Base-by-base conservation (phyloP, 768 basidiomycete species). In the Xerocomellus dryophilus region DNA sequence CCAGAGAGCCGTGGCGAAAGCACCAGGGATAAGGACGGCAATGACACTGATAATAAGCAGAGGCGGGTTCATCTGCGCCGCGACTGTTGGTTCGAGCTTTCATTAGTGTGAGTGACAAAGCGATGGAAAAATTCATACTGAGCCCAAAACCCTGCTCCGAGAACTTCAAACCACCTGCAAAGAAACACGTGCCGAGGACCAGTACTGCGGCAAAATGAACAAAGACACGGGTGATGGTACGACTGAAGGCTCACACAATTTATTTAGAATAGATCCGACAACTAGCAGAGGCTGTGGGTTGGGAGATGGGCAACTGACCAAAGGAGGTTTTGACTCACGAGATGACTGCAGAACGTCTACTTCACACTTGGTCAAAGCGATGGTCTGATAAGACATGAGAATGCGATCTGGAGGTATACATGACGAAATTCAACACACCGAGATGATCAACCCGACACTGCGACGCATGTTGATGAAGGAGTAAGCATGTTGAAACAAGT, bases 261-360 rank as follows among this genome's bases (percentile, higher is more conserved):
- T 92, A 64, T 84, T 87, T n/a, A 94, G 71, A 68, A 94, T 90
- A 1, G 86, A 84, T 2, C 91, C 91, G 54, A 94, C 79, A 53
- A 93, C 88, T 90, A 57, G 8, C 6, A 31, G 20, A 17, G 14
- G 31, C n/a, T 38, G 10, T 57, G 10, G 59, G 43, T 39, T 3
- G 29, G 9, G 41, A 31, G 25, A 20, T 21, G 40, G 11, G 36
- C 42, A 21, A 12, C 14, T 9, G 25, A 35, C 7, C n/a, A 23
- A 42, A 31, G 32, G 18, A 12, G 10, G 39, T 0, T 9, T 17
- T 23, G 43, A 69, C 84, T 53, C 61, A 90, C 89, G 74, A 14
- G 88, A 82, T 1, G 89, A 85, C 65, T 93, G 90, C 2, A 93
- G 90, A 27, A 93, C 79, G 20, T 77, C 74, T 7, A 93, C 0